phyloP scores from a whole-genome alignment of 164 flowering plant genomes.

The Akebia trifoliata region DNA sequence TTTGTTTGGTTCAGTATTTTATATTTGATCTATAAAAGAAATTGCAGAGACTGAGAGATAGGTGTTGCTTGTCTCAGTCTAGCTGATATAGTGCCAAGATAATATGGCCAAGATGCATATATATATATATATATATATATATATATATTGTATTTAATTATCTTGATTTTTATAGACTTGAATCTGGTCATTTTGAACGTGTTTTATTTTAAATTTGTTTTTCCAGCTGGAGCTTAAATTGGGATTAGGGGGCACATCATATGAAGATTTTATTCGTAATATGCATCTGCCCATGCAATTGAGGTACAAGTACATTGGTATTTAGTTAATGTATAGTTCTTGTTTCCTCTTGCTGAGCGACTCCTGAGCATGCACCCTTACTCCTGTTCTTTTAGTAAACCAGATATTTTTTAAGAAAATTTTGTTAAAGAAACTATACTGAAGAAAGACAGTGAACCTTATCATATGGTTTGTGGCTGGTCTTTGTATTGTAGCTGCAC shows the following conservation, averaged over 20 bases:
- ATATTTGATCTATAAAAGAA: too few species aligned
- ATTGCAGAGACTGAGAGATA: too few species aligned
- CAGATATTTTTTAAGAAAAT: neutral
- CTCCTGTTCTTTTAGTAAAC: neutral
- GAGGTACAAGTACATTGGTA: constrained; percentile 41
- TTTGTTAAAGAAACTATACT: neutral
- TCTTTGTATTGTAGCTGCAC: too few species aligned
- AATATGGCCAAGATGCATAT: too few species aligned
- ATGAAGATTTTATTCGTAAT: constrained; percentile 78
- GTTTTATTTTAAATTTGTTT: constrained; percentile 9
- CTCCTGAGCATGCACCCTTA: neutral
- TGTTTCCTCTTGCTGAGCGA: neutral
- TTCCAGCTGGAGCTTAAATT: constrained; percentile 83
- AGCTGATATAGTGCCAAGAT: too few species aligned
- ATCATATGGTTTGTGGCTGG: neutral
- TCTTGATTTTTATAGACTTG: too few species aligned
- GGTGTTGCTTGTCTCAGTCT: too few species aligned
- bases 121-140: too few species aligned
- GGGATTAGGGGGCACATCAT: constrained; percentile 95
- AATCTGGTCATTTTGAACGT: too few species aligned
- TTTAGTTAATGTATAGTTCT: neutral
- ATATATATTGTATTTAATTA: too few species aligned
- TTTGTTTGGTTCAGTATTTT: too few species aligned
- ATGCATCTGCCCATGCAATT: constrained; percentile 90
- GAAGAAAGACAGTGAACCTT: neutral